phyloP scores from a whole-genome alignment of 257 asterid species.

The Jaltomata sinuosa region DNA sequence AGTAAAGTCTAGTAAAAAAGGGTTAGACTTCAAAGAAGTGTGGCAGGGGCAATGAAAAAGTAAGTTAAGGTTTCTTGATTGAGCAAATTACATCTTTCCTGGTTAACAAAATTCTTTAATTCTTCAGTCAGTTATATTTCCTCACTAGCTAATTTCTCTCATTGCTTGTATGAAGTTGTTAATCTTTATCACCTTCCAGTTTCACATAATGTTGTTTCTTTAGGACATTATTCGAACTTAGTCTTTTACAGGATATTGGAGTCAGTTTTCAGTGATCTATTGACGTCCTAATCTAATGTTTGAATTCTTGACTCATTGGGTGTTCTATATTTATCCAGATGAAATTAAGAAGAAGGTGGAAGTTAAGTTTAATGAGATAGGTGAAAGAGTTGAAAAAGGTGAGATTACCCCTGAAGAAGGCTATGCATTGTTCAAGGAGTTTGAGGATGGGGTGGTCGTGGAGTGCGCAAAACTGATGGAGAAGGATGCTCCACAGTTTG shows the following conservation, averaged over 20 bases:
- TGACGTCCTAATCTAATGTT: neutral
- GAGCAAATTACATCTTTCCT: neutral
- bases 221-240: neutral
- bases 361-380: slow-evolving; percentile 71
- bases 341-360: slow-evolving; percentile 67
- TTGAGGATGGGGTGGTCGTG: slow-evolving; percentile 73
- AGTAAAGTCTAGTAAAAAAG: neutral
- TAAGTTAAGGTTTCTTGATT: neutral
- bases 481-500: slow-evolving; percentile 41
- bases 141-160: neutral
- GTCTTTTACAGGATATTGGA: neutral
- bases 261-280: neutral
- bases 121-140: neutral
- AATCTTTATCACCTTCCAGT: neutral
- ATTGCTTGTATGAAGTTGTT: neutral
- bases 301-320: neutral
- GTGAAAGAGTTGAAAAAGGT: slow-evolving; percentile 60
- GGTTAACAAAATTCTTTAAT: neutral
- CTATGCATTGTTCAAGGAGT: slow-evolving; percentile 67
- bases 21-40: neutral
- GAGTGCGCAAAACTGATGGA: slow-evolving; percentile 63
- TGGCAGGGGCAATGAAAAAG: neutral
- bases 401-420: slow-evolving; percentile 84
- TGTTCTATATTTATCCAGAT: slow-evolving; percentile 27
- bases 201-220: neutral